Evolutionary conservation across 768 basidiomycete genomes (phyloP).

Genomic region (Pisolithus albus): DNA sequence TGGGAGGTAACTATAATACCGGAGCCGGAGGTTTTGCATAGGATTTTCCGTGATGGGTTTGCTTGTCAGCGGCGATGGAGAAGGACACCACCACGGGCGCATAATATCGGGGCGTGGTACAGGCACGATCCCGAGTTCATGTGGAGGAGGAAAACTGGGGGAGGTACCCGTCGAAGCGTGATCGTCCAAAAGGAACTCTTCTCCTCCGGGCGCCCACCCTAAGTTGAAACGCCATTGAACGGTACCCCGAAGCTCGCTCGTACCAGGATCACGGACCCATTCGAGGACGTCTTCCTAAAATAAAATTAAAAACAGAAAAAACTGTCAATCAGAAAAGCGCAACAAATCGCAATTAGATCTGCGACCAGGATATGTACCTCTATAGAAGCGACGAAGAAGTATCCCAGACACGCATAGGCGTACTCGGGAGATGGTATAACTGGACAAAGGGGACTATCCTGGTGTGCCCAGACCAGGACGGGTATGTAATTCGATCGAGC

Average conservation of each 20-base stretch:
- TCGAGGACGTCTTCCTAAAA: not conserved
- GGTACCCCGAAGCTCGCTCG: conserved; percentile 18
- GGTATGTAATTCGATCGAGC: conserved; percentile 34
- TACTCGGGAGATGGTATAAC: conserved; percentile 29
- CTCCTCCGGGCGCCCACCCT: conserved; percentile 46
- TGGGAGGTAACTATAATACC: conserved; percentile 24
- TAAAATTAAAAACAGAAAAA: not conserved
- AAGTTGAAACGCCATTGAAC: conserved; percentile 43
- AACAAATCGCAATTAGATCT: not conserved
- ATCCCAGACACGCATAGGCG: conserved; percentile 40
- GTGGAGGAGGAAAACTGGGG: not conserved
- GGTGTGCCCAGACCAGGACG: conserved; percentile 35
- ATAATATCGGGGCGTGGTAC: conserved; percentile 1
- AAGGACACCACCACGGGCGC: conserved; percentile 21
- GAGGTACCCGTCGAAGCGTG: not conserved
- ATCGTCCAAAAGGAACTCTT: conserved; percentile 27
- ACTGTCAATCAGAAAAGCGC: no score
- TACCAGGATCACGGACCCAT: not conserved
- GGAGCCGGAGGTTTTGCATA: conserved; percentile 20
- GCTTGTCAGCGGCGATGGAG: not conserved
- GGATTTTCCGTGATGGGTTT: not conserved
- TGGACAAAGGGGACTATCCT: conserved; percentile 21
- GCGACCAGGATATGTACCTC: conserved; percentile 23
- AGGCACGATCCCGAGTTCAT: not conserved
- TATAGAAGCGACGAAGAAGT: conserved; percentile 37